Base-by-base conservation (phyloP, 169 alveolate species). In the Perkinsus marinus region DNA sequence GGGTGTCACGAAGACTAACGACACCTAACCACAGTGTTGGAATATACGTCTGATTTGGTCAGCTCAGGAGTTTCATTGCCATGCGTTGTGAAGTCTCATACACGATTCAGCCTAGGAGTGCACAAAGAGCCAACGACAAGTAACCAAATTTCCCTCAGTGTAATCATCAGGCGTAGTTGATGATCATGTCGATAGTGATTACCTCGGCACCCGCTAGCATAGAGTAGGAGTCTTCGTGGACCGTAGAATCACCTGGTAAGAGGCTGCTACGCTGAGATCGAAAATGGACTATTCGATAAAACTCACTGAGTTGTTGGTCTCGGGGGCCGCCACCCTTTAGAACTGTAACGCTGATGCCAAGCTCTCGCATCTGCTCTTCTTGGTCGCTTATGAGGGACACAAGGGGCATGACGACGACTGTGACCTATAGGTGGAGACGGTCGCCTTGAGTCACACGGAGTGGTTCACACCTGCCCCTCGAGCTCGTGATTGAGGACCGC, bases 341-440 rank as follows among this genome's bases (percentile, higher is more conserved):
- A 19, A 26, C 34, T 13, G 79, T 57, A 57, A 57, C 79, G 34
- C 79, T 57, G 34, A 57, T 57, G 5, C 79, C 79, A 13, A 57
- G 79, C 79, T 57, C 79, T 30, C 79, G 26, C 79, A 57, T 57
- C 34, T 57, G 79, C 22, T 57, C 79, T 26, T 57, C 79, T 57
- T 57, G 79, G 22, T 57, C 79, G 34, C 79, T 57, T 57, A 98
- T 98, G 91, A 98, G 93, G 30, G 99, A 95, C 91, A 97, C 95
- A 90, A 98, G 95, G 47, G 99, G 99, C 95, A 97, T 96, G 34
- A 98, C 95, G 19, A 98, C 99, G 39, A 97, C 92, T n/a, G 99
- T 97, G 38, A 97, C 96, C 68, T 57, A 57, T n/a, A n/a, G n/a
- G n/a, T n/a, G 79, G 79, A 57, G 79, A 30, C 26, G 9, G 68